A percentile compares a stretch with the other conserved stretches of the same genome.
These are phyloP conservation scores for Boletus barrowsii DNA, from an alignment of 768 basidiomycete genomes.

Conservation along the genomic window DNA sequence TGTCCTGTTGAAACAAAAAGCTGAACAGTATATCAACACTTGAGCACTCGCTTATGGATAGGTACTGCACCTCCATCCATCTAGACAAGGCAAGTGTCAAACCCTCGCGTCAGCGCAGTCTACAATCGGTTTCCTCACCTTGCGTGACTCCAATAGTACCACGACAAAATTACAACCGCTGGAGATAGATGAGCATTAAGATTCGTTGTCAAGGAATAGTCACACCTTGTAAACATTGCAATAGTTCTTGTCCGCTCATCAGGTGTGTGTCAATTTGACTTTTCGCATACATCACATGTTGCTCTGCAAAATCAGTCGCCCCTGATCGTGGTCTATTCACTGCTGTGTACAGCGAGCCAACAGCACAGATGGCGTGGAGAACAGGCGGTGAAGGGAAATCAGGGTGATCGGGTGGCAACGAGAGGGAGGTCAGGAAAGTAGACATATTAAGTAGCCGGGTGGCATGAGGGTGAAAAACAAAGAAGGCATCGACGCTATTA, in stretches of 20 bases:
- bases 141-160: constrained; percentile 75
- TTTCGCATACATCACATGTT: constrained; percentile 56
- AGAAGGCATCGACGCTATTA: constrained; percentile 72
- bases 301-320: constrained; percentile 51
- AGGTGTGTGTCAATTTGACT: constrained; percentile 47
- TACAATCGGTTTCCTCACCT: constrained; percentile 39
- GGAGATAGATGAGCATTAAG: not conserved
- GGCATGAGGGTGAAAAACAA: constrained; percentile 72
- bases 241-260: constrained; percentile 50
- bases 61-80: constrained; percentile 64
- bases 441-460: constrained; percentile 65
- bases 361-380: constrained; percentile 85
- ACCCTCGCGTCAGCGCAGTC: not conserved
- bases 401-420: constrained; percentile 62
- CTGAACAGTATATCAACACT: constrained; percentile 33
- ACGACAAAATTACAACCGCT: constrained; percentile 64
- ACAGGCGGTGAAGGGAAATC: constrained; percentile 70
- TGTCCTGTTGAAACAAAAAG: constrained; percentile 58
- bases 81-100: constrained; percentile 31
- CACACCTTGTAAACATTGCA: constrained; percentile 62
- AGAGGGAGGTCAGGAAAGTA: constrained; percentile 62
- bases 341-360: constrained; percentile 72
- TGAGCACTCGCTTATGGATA: not conserved
- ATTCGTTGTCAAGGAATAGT: not conserved
- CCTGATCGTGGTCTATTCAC: constrained; percentile 33